Conservation (phyloP, 2,329 filamentous ascomycete genomes). For the Thermochaetoides dissita region DNA sequence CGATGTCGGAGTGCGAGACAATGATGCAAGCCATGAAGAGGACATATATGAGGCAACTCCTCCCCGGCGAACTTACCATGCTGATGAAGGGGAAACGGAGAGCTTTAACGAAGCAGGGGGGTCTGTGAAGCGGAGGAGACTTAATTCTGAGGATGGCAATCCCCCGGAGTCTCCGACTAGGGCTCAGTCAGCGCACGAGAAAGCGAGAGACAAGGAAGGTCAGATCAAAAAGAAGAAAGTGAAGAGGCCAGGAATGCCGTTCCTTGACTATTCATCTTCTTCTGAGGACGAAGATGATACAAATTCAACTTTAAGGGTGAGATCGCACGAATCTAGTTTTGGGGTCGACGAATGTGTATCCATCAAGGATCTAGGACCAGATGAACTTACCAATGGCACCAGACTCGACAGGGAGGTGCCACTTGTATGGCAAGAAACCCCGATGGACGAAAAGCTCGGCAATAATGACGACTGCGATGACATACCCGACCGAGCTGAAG, state of each 20-base stretch:
- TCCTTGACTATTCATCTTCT: constrained; percentile 57
- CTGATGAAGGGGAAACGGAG: constrained; percentile 8
- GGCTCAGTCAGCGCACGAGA: constrained; percentile 3
- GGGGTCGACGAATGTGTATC: constrained; percentile 1
- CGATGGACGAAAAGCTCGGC: constrained; percentile 1
- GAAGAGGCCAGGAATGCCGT: constrained; percentile 39
- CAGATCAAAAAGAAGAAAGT: constrained; percentile 12
- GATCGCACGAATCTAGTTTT: constrained; percentile 3
- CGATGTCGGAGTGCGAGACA: no score
- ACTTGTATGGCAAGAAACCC: constrained; percentile 9
- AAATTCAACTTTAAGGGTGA: constrained; percentile 10
- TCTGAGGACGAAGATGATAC: constrained; percentile 29
- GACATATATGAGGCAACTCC: no score
- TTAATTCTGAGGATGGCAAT: constrained; percentile 16
- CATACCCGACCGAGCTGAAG: no score
- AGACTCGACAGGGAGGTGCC: constrained; percentile 7
- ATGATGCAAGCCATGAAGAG: no score
- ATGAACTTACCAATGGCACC: constrained; percentile 10
- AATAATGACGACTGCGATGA: constrained; percentile 25
- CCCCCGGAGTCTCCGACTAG: constrained; percentile 3
- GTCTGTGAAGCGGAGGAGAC: constrained; percentile 29
- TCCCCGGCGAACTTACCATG: constrained; percentile 2
- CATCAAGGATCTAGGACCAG: background rate
- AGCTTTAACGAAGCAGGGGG: constrained; percentile 27
- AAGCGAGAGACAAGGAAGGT: background rate